A percentile compares a stretch with the other conserved stretches of the same genome.
These are phyloP conservation scores for Fusarium piperis DNA, from an alignment of 2,329 filamentous ascomycete genomes.

Conservation along the genomic window DNA sequence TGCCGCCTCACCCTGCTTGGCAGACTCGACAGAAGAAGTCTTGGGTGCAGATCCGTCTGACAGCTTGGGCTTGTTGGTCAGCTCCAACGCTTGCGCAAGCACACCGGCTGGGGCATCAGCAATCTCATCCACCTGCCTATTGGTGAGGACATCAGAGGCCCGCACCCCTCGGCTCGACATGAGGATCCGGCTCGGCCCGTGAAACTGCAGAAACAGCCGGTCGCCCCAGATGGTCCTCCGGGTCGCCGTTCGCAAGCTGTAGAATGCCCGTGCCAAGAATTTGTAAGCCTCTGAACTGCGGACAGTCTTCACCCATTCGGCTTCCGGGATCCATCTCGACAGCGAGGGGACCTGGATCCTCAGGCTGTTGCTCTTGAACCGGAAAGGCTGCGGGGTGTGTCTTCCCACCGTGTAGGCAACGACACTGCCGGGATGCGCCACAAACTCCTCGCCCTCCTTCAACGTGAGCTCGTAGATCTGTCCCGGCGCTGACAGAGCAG, in stretches of 20 bases:
- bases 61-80: slow-evolving; percentile 50
- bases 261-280: slow-evolving; percentile 69
- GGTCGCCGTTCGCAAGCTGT: slow-evolving; percentile 77
- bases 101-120: slow-evolving; percentile 82
- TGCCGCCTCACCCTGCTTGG: slow-evolving; percentile 46
- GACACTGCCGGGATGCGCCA: slow-evolving; percentile 90
- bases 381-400: slow-evolving; percentile 81
- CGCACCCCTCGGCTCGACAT: slow-evolving; percentile 87
- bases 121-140: slow-evolving; percentile 87
- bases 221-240: slow-evolving; percentile 93
- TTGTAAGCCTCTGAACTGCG: slow-evolving; percentile 79
- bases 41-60: slow-evolving; percentile 22
- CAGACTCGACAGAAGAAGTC: slow-evolving; percentile 37
- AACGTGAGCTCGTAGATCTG: slow-evolving; percentile 89
- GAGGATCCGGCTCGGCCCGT: slow-evolving; percentile 85
- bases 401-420: slow-evolving; percentile 86
- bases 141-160: slow-evolving; percentile 79
- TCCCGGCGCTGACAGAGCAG: slow-evolving; percentile 85
- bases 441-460: slow-evolving; percentile 85
- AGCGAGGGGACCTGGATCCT: slow-evolving; percentile 80
- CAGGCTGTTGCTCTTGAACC: slow-evolving; percentile 81
- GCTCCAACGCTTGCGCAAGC: slow-evolving; percentile 67
- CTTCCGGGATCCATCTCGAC: slow-evolving; percentile 72
- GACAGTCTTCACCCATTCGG: slow-evolving; percentile 78
- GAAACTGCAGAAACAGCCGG: slow-evolving; percentile 88